Evolutionary conservation across 305 asterid species (phyloP), one percentile per base, ranked within the genome.

Genomic region (Plantago lanceolata): DNA sequence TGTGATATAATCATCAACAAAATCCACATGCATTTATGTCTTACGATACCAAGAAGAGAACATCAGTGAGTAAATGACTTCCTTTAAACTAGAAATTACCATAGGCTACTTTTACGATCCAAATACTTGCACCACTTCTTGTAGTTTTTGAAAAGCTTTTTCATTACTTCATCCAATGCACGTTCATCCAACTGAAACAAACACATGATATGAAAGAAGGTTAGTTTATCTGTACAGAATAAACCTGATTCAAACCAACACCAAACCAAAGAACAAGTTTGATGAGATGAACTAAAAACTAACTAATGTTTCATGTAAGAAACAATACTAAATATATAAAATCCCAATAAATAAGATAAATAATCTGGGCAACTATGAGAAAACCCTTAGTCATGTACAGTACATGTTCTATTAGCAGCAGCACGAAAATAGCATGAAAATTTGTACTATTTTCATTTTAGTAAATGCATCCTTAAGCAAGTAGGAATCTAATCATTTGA

Each of bases 41-140:
- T 40, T 9, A 40, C 15, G 3, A 11, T 13, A 40, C 12, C 47
- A 40, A 40, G 47, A 40, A 11, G 2, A 11, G 47, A 8, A 40
- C 3, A 12, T 13, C 11, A 11, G 0, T 40, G 45, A 8, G 12
- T 26, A 16, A 16, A 9, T 29, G 43, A 29, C 37, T 40, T 21
- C 33, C 15, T 19, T 43, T 28, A 59, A 13, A 20, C 6, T 13
- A 31, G 57, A 68, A 54, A 70, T 60, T 72, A 91, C 96, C 98
- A 92, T 60, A 89, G 90, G 73, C 96, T 92, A 78, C 96, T 85
- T 82, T 86, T 89, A 68, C 96, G 87, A 71, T 82, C 98, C 87
- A 92, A 79, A 78, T 86, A 92, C 85, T 92, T 92, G 96, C 98
- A 92, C 98, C 98, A 92, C 74, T 89, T 92, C 83, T 92, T 92